phyloP scores from a whole-genome alignment of 2,329 filamentous ascomycete species.

The Lachnellula suecica region DNA sequence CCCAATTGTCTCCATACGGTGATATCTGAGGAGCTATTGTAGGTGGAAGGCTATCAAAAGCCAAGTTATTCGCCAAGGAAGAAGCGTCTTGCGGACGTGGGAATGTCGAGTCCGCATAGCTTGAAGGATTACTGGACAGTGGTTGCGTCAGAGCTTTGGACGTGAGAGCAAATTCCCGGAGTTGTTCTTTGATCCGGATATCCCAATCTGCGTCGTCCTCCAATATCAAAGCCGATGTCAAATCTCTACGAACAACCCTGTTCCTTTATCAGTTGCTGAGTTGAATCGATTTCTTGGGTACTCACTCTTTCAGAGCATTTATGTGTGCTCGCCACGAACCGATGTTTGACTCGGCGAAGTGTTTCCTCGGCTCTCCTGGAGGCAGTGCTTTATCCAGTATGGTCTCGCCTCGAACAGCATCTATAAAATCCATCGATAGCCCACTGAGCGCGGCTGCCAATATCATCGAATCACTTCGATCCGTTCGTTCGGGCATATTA shows the following conservation, averaged over 20 bases:
- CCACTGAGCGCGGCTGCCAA: constrained; percentile 41
- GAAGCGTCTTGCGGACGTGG: not conserved
- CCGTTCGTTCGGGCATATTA: constrained; percentile 44
- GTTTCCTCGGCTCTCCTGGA: constrained; percentile 9
- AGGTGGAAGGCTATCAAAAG: not conserved
- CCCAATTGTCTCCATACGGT: constrained; percentile 34
- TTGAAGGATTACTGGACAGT: not conserved
- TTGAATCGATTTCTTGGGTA: not conserved
- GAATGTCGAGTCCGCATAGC: constrained; percentile 6
- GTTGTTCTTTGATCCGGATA: constrained; percentile 34
- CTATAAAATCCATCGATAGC: constrained; percentile 42
- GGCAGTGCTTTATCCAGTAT: constrained; percentile 43
- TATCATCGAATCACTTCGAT: constrained; percentile 47
- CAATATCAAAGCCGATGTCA: constrained; percentile 38
- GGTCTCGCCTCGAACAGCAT: constrained; percentile 39
- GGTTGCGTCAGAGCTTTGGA: constrained; percentile 7
- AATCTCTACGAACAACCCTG: constrained; percentile 35
- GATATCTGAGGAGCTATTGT: constrained; percentile 3
- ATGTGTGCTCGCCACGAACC: constrained; percentile 42
- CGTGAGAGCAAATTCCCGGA: constrained; percentile 26
- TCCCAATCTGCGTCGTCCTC: constrained; percentile 46
- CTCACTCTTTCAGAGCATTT: constrained; percentile 34
- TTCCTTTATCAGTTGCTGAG: not conserved
- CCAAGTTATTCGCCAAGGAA: not conserved
- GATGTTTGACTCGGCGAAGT: constrained; percentile 36